Evolutionary conservation across 2,329 filamentous ascomycete species (phyloP).

Genomic region (Dactylellina cionopaga): DNA sequence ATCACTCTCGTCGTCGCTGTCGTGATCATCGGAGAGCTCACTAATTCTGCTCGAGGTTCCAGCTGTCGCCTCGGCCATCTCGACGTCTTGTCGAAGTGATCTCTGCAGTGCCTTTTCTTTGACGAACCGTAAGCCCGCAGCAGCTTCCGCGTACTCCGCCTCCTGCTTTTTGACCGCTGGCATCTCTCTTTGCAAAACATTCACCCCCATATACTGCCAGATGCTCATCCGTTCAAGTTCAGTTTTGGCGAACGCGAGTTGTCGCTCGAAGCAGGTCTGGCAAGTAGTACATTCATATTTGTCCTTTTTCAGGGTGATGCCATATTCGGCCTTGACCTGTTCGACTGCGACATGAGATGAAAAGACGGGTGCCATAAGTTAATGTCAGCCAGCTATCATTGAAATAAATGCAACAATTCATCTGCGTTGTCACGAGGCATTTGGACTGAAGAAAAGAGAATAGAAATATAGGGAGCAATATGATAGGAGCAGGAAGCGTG

Average conservation of each 20-base stretch:
- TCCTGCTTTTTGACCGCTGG: not conserved
- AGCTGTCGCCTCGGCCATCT: not conserved
- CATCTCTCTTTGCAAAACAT: slow-evolving; percentile 16
- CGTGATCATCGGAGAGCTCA: not conserved
- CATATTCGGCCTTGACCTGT: slow-evolving; percentile 17
- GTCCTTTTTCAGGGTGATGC: slow-evolving; percentile 7
- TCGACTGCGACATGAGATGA: not conserved
- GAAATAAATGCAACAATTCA: not conserved
- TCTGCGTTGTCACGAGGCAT: too few species aligned
- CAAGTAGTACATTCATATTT: slow-evolving; percentile 16
- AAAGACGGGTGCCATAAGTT: too few species aligned
- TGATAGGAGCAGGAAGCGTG: too few species aligned
- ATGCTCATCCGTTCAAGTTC: slow-evolving; percentile 18
- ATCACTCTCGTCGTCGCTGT: not conserved
- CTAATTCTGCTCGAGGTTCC: not conserved
- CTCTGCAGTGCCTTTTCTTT: not conserved
- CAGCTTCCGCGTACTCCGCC: not conserved
- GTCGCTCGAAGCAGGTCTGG: slow-evolving; percentile 36
- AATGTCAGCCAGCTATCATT: not conserved
- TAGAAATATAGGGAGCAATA: too few species aligned
- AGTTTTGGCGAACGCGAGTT: slow-evolving; percentile 30
- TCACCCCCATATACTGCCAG: slow-evolving; percentile 37
- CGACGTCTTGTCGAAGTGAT: not conserved
- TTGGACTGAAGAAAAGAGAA: too few species aligned
- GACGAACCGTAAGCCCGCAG: not conserved